Base-by-base conservation (phyloP, 257 asterid species). In the Solanum rostratum region DNA sequence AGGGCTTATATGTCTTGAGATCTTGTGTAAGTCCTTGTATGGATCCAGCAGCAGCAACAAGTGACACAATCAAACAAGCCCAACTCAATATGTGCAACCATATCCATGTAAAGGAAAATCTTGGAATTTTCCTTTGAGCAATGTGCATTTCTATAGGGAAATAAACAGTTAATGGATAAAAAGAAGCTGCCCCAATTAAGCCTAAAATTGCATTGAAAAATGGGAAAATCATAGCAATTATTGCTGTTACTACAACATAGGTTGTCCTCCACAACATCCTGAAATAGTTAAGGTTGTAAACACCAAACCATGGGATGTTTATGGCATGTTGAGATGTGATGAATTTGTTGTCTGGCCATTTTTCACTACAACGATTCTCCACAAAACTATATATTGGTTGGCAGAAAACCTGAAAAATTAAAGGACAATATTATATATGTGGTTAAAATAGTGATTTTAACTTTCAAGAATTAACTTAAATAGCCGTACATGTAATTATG, bases 111-210 rank as follows among this genome's bases (percentile, higher is more conserved):
- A 83, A 39, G 7, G 88, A 85, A 84, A 79, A 87, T 30, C 62
- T 81, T 0, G 79, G 89, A 49, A 89, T 89, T 80, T 79, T 84
- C 55, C 22, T 83, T 78, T 84, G 87, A 16, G 60, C 87, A 33
- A 89, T 86, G 53, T 87, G 88, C 91, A 89, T 89, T 49, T 89
- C 86, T 15, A 89, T 83, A 1, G 91, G 90, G 52, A 89, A 89
- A 29, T 89, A 89, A 3, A 89, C 90, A 24, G 91, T 85, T 57
- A 89, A 62, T n/a, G 91, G 88, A 85, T 87, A 89, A 62, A 89
- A 89, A 10, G 88, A 87, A 27, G 81, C 59, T 20, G 91, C 91
- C 24, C 91, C 91, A 16, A 89, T 81, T 15, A 89, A 73, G 3
- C 90, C 90, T 30, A 89, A 68, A 0, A 89, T 68, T 11, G 84